Conservation (phyloP, 1,284 basidiomycete species). For the Apiotrichum sp. region DNA sequence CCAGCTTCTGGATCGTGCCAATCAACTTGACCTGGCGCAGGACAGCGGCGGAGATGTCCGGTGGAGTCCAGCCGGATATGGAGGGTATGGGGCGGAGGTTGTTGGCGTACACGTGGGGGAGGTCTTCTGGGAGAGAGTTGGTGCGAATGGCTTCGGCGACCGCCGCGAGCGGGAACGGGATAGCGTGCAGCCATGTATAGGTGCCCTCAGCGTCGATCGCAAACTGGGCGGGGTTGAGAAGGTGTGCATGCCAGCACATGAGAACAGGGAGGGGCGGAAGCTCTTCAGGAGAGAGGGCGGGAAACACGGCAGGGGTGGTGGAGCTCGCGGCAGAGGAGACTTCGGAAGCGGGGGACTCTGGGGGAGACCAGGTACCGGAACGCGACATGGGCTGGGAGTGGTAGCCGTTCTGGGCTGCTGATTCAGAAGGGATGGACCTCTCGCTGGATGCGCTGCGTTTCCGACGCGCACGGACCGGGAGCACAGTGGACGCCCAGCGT, state of each 20-base stretch:
- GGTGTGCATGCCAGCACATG: conserved; percentile 38
- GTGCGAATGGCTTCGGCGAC: conserved; percentile 7
- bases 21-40: conserved; percentile 31
- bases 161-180: conserved; percentile 18
- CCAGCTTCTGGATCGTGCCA: conserved; percentile 21
- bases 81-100: not conserved
- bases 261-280: conserved; percentile 25
- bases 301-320: not conserved
- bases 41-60: conserved; percentile 29
- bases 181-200: conserved; percentile 14
- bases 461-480: conserved; percentile 3
- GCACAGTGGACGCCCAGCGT: conserved; percentile 14
- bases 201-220: conserved; percentile 17
- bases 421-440: not conserved
- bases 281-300: conserved; percentile 4
- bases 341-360: not conserved
- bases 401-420: not conserved
- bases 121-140: conserved; percentile 3
- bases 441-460: not conserved
- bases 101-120: conserved; percentile 3
- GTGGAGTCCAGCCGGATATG: conserved; percentile 22
- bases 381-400: conserved; percentile 1
- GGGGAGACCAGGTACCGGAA: not conserved
- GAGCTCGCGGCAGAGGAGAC: not conserved
- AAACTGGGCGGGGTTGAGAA: conserved; percentile 31